Conservation (phyloP, 2,329 filamentous ascomycete species). For the Talaromyces albobiverticillius region DNA sequence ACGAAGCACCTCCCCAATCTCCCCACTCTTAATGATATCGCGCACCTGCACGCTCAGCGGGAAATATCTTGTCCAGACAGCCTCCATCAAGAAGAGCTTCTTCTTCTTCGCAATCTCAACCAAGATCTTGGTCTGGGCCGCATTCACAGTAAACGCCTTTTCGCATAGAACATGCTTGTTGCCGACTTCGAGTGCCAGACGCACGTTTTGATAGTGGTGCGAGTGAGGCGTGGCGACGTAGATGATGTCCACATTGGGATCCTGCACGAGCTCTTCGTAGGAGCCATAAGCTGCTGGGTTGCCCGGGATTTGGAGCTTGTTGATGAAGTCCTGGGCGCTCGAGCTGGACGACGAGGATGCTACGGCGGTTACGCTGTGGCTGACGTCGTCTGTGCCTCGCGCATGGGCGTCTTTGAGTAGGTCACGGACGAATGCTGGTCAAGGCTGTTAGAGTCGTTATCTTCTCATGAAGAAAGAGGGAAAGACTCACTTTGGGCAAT, state of each 20-base stretch:
- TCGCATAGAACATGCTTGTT: slow-evolving; percentile 82
- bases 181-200: slow-evolving; percentile 77
- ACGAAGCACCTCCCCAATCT: slow-evolving; percentile 58
- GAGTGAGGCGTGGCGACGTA: slow-evolving; percentile 90
- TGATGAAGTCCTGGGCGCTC: slow-evolving; percentile 70
- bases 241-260: slow-evolving; percentile 76
- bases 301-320: slow-evolving; percentile 66
- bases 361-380: slow-evolving; percentile 74
- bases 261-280: slow-evolving; percentile 76
- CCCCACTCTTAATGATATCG: slow-evolving; percentile 55
- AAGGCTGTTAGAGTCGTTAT: too few species aligned
- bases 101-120: slow-evolving; percentile 70
- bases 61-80: slow-evolving; percentile 88
- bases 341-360: slow-evolving; percentile 66
- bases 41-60: slow-evolving; percentile 72
- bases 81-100: slow-evolving; percentile 77
- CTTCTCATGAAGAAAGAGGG: neutral
- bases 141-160: slow-evolving; percentile 85
- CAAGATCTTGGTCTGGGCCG: slow-evolving; percentile 69
- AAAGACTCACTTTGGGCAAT: slow-evolving; percentile 37
- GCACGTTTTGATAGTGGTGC: slow-evolving; percentile 87
- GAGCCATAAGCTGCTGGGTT: slow-evolving; percentile 71
- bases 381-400: slow-evolving; percentile 68
- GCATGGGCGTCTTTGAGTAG: slow-evolving; percentile 69
- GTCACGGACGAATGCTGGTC: slow-evolving; percentile 68